phyloP scores from a whole-genome alignment of 2,329 filamentous ascomycete species.

The Zasmidium citrigriseum region DNA sequence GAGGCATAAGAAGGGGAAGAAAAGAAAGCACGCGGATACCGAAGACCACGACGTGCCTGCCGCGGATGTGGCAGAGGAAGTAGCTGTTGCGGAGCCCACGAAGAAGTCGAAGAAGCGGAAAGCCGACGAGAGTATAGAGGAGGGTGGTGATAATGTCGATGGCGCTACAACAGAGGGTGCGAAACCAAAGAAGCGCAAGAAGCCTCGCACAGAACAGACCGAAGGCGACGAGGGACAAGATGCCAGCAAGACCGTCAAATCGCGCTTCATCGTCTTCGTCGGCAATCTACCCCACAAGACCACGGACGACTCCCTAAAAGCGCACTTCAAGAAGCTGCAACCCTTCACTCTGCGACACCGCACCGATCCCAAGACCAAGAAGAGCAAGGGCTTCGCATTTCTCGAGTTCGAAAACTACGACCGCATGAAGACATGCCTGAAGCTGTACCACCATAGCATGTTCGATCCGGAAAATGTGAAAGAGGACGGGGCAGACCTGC shows the following conservation, averaged over 20 bases:
- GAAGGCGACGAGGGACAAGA: slow-evolving; percentile 5
- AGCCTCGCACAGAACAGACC: slow-evolving; percentile 1
- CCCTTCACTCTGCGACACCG: slow-evolving; percentile 73
- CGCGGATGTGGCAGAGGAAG: slow-evolving; percentile 20
- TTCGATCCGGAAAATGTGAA: slow-evolving; percentile 54
- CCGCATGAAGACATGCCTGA: slow-evolving; percentile 89
- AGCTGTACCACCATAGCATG: slow-evolving; percentile 82
- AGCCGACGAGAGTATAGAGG: not conserved
- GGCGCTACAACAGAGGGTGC: slow-evolving; percentile 8
- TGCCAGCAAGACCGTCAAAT: slow-evolving; percentile 39
- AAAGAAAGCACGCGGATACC: slow-evolving; percentile 32
- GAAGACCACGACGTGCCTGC: slow-evolving; percentile 21
- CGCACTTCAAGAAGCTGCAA: slow-evolving; percentile 76
- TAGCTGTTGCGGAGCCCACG: slow-evolving; percentile 14
- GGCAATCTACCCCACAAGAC: slow-evolving; percentile 88
- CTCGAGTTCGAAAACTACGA: slow-evolving; percentile 86
- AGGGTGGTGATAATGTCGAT: slow-evolving; percentile 10
- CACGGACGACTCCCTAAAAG: slow-evolving; percentile 66
- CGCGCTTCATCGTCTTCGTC: slow-evolving; percentile 77
- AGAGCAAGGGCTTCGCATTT: slow-evolving; percentile 78
- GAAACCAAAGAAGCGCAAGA: slow-evolving; percentile 29
- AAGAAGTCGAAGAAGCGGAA: slow-evolving; percentile 20
- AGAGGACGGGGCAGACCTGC: slow-evolving; percentile 8
- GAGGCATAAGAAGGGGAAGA: slow-evolving; percentile 36
- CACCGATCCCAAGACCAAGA: slow-evolving; percentile 64